Evolutionary conservation across 352 stramenopile species (phyloP), one percentile per base, ranked within the genome.

Genomic region (Phytophthora fragariae): DNA sequence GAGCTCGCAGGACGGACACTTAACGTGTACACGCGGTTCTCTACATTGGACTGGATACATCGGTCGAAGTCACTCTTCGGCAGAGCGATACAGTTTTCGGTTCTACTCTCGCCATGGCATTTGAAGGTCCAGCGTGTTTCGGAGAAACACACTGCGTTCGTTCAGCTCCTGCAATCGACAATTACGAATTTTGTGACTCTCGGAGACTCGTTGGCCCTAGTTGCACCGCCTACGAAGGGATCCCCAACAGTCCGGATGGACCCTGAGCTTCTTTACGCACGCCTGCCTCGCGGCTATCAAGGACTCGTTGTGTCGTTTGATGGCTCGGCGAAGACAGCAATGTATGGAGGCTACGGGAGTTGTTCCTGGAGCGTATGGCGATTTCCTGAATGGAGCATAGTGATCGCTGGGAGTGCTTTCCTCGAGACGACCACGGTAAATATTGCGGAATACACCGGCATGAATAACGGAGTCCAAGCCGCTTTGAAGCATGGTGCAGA

Each of bases 221-320:
- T 21, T 21, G 19, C 19, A 21, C 19, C 19, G 19, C 19, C 19
- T 21, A 21, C 19, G 19, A 21, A 21, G 19, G 19, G 19, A 21
- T 21, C 19, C 19, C 19, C 19, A 21, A 21, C 19, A 21, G 19
- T 21, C 19, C 19, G 19, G 19, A 21, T 21, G 19, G 19, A 21
- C 19, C 19, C 19, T 21, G 2, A 9, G 5, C 19, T 60, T 19
- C 11, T 67, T 5, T 68, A 72, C 19, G 65, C 60, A 8, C 50
- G 37, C 3, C 5, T 39, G 2, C 24, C 62, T 0, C 15, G 2
- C 3, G 2, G 29, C 24, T 61, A 68, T 21, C 12, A 14, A 62
- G 57, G 62, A 1, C 41, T 62, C 33, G 41, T 76, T 1, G 10
- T 79, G 1, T 76, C 56, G 0, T 79, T 79, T 11, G 68, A 79